Evolutionary conservation across 768 basidiomycete genomes (phyloP).

Genomic region (Suillus spraguei): DNA sequence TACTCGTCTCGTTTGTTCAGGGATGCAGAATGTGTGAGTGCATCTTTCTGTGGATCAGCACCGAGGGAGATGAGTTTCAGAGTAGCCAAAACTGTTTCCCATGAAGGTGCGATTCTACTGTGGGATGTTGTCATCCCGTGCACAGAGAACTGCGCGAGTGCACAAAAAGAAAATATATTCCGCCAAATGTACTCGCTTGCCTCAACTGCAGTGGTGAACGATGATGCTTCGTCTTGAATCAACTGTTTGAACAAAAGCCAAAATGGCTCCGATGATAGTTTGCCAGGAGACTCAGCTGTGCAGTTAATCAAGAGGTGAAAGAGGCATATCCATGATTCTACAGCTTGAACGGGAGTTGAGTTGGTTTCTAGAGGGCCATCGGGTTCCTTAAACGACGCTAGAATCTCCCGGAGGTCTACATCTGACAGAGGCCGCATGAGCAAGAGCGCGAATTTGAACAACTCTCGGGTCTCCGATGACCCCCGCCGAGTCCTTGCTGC

Average conservation of each 20-base stretch:
- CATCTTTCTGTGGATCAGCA: constrained; percentile 48
- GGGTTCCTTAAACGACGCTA: constrained; percentile 23
- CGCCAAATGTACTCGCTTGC: constrained; percentile 76
- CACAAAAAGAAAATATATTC: constrained; percentile 65
- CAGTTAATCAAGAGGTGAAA: constrained; percentile 53
- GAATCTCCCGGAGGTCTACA: constrained; percentile 46
- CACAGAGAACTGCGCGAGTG: constrained; percentile 77
- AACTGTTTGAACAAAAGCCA: constrained; percentile 46
- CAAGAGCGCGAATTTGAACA: constrained; percentile 33
- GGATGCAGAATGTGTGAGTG: constrained; percentile 34
- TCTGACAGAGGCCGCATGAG: constrained; percentile 56
- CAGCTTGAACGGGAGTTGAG: constrained; percentile 43
- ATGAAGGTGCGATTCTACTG: constrained; percentile 53
- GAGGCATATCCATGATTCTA: constrained; percentile 77
- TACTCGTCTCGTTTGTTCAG: constrained; percentile 69
- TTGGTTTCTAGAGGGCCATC: constrained; percentile 34
- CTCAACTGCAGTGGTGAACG: constrained; percentile 38
- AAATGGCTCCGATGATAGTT: constrained; percentile 36
- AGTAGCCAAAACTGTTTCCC: constrained; percentile 64
- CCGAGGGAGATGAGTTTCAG: constrained; percentile 61
- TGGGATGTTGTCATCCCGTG: constrained; percentile 46
- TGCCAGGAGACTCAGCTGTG: constrained; percentile 17
- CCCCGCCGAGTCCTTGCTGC: constrained; percentile 31
- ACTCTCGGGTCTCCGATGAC: constrained; percentile 25
- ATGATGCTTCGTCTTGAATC: constrained; percentile 28